Evolutionary conservation across 169 alveolate species (phyloP).

Genomic region (Eimeria sp.): DNA sequence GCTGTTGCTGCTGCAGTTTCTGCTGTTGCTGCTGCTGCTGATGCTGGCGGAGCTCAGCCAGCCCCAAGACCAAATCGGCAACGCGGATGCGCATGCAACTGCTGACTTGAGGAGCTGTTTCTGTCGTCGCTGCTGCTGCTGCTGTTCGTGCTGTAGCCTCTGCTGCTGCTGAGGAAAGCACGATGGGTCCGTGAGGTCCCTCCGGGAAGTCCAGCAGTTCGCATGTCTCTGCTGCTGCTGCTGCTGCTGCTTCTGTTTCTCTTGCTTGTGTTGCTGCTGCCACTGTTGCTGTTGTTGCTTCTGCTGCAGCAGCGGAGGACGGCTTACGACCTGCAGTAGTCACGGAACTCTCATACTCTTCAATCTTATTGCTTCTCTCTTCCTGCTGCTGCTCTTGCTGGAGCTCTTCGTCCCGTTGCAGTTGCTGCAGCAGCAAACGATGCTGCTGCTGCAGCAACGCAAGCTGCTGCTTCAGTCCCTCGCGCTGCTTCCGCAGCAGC

Average conservation of each 20-base stretch:
- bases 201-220: neutral
- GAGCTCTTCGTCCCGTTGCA: conserved; percentile 24
- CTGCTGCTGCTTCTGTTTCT: conserved; percentile 19
- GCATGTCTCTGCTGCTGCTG: neutral
- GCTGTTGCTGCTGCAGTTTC: conserved; percentile 5
- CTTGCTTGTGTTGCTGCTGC: conserved; percentile 34
- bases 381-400: conserved; percentile 28
- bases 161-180: conserved; percentile 22
- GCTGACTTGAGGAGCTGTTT: neutral
- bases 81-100: conserved; percentile 37
- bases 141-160: conserved; percentile 41
- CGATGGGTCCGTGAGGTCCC: neutral
- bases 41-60: neutral
- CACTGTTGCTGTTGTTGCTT: neutral
- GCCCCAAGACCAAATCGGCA: conserved; percentile 49
- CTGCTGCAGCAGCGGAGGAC: neutral
- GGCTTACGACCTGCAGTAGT: neutral
- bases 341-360: neutral
- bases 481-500: conserved; percentile 24
- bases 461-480: conserved; percentile 60
- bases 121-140: neutral
- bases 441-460: conserved; percentile 69
- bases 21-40: conserved; percentile 67
- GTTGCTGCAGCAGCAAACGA: conserved; percentile 32
- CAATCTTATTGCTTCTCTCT: neutral